phyloP scores from a whole-genome alignment of 306 rosid species.

The Vigna hirtella region DNA sequence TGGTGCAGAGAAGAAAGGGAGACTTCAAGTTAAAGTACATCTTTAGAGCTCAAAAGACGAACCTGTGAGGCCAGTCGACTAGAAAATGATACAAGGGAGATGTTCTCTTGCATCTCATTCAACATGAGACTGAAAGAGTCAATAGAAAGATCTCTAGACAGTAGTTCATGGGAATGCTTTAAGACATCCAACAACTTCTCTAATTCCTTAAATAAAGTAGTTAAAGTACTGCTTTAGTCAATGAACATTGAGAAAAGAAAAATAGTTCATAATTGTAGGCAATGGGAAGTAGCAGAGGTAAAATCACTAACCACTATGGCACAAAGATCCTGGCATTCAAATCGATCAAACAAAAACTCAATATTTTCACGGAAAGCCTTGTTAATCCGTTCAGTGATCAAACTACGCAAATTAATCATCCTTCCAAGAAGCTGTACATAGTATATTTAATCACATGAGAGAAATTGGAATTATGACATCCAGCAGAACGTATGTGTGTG shows the following conservation, averaged over 20 bases:
- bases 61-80: conserved; percentile 98
- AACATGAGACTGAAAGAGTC: conserved; percentile 85
- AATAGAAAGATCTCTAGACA: conserved; percentile 79
- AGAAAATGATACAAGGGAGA: conserved; percentile 94
- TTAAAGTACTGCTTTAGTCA: conserved; percentile 31
- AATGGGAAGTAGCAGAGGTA: conserved; percentile 44
- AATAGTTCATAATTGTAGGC: conserved; percentile 29
- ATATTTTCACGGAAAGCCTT: conserved; percentile 89
- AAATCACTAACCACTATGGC: conserved; percentile 81
- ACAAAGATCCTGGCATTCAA: conserved; percentile 97
- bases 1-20: conserved; percentile 27
- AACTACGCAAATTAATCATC: conserved; percentile 85
- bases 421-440: conserved; percentile 90
- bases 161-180: conserved; percentile 84
- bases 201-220: conserved; percentile 73
- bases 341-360: conserved; percentile 94
- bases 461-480: conserved; percentile 15
- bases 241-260: conserved; percentile 31
- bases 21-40: conserved; percentile 24
- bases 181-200: conserved; percentile 85
- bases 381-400: conserved; percentile 84
- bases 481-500: not conserved
- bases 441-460: conserved; percentile 33
- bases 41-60: conserved; percentile 40
- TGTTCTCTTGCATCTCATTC: conserved; percentile 98